Percentiles rank a stretch among this genome's conserved stretches.
These are phyloP conservation scores for Phtheirospermum japonicum DNA, from an alignment of 257 asterid genomes.

Conservation along the genomic window DNA sequence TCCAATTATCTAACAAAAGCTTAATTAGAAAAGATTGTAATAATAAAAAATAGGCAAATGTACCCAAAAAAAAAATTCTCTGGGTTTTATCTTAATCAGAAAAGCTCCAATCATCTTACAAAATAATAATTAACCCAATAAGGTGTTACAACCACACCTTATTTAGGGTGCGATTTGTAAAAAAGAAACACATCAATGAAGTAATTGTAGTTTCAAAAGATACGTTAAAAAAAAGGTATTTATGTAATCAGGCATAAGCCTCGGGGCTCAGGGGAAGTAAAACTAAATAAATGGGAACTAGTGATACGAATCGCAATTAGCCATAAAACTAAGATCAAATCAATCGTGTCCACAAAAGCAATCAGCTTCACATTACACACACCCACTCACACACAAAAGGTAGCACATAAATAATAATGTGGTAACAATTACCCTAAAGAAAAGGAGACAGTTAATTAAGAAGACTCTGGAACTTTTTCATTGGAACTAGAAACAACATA, in stretches of 20 bases:
- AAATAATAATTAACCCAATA: neutral
- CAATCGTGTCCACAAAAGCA: neutral
- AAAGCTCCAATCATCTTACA: no score
- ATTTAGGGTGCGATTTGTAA: neutral
- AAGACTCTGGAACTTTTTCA: constrained; percentile 31
- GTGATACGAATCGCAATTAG: no score
- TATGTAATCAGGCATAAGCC: neutral
- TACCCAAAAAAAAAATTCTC: no score
- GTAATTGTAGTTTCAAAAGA: neutral
- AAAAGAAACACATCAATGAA: neutral
- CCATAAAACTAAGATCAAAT: neutral
- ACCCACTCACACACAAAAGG: no score
- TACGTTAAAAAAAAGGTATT: no score
- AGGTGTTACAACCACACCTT: neutral
- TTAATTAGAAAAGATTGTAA: no score
- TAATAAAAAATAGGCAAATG: no score
- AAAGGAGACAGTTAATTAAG: constrained; percentile 39
- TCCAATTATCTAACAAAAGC: no score
- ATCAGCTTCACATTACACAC: neutral
- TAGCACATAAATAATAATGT: neutral
- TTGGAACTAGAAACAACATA: constrained; percentile 40
- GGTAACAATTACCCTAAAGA: no score
- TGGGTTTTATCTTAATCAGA: no score
- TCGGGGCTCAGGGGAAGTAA: neutral
- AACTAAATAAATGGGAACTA: neutral